These are phyloP conservation scores for Talaromyces sp. DNA, from an alignment of 2,329 filamentous ascomycete species.

Conservation along the genomic window DNA sequence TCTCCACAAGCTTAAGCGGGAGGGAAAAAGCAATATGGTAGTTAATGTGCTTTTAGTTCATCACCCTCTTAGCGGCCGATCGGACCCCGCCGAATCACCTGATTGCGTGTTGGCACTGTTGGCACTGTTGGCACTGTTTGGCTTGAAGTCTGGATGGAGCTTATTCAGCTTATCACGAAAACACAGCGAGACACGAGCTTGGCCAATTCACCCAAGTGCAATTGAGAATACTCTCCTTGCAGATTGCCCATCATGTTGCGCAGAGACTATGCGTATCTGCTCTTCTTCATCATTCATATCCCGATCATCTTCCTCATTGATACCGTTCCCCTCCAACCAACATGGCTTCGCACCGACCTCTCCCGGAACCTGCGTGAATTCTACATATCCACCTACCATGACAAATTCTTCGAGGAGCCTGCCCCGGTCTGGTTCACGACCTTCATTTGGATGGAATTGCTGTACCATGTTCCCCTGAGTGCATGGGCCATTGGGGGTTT, in stretches of 20 bases:
- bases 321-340: slow-evolving; percentile 61
- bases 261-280: slow-evolving; percentile 48
- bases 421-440: slow-evolving; percentile 60
- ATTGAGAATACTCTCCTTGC: too few relatives aligned
- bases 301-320: slow-evolving; percentile 66
- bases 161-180: too few relatives aligned
- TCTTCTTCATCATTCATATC: slow-evolving; percentile 65
- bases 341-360: slow-evolving; percentile 51
- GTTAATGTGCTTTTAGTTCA: neutral
- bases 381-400: slow-evolving; percentile 64
- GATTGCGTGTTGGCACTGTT: neutral
- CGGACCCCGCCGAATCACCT: neutral
- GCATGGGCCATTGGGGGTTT: slow-evolving; percentile 63
- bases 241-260: neutral
- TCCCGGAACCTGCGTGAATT: slow-evolving; percentile 56
- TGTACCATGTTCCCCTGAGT: slow-evolving; percentile 64
- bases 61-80: neutral
- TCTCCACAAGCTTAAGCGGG: slow-evolving; percentile 4
- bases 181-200: too few relatives aligned
- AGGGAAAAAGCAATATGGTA: slow-evolving; percentile 4
- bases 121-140: too few relatives aligned
- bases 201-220: neutral
- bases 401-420: slow-evolving; percentile 64
- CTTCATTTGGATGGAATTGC: slow-evolving; percentile 61
- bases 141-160: too few relatives aligned